Evolutionary conservation across 2,329 filamentous ascomycete species (phyloP).

Genomic region (Monilinia fructigena): DNA sequence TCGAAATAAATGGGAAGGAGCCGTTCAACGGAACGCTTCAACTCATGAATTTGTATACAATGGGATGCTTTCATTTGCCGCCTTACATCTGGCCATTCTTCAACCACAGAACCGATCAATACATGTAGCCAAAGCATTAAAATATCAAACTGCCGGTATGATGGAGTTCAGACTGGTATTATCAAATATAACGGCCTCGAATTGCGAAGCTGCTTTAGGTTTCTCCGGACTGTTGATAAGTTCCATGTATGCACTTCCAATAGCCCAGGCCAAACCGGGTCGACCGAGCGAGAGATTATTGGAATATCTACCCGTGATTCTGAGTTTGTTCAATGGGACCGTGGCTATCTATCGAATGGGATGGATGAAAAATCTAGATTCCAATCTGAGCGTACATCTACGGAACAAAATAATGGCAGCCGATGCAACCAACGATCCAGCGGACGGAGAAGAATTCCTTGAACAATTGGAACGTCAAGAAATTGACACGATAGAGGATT

Average conservation of each 20-base stretch:
- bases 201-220: slow-evolving; percentile 12
- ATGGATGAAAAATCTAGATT: slow-evolving; percentile 12
- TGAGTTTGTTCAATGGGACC: slow-evolving; percentile 17
- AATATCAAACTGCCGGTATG: slow-evolving; percentile 16
- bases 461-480: neutral
- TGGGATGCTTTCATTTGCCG: slow-evolving; percentile 18
- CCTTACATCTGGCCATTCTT: slow-evolving; percentile 11
- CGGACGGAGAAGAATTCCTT: slow-evolving; percentile 11
- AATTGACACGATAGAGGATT: neutral
- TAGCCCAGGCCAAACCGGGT: slow-evolving; percentile 8
- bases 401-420: neutral
- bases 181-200: neutral
- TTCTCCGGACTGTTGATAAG: slow-evolving; percentile 17
- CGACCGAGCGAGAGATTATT: slow-evolving; percentile 3
- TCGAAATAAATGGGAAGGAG: slow-evolving; percentile 12
- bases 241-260: slow-evolving; percentile 18
- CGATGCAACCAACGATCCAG: neutral
- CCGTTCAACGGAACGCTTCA: slow-evolving; percentile 6
- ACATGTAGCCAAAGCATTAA: slow-evolving; percentile 7
- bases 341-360: slow-evolving; percentile 19
- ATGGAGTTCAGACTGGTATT: neutral
- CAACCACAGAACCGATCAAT: slow-evolving; percentile 7
- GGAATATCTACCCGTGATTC: slow-evolving; percentile 6
- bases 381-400: neutral
- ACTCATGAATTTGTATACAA: slow-evolving; percentile 18